Evolutionary conservation across 2,329 filamentous ascomycete species (phyloP), one percentile per base, ranked within the genome.

Genomic region (Elsinoe batatas): DNA sequence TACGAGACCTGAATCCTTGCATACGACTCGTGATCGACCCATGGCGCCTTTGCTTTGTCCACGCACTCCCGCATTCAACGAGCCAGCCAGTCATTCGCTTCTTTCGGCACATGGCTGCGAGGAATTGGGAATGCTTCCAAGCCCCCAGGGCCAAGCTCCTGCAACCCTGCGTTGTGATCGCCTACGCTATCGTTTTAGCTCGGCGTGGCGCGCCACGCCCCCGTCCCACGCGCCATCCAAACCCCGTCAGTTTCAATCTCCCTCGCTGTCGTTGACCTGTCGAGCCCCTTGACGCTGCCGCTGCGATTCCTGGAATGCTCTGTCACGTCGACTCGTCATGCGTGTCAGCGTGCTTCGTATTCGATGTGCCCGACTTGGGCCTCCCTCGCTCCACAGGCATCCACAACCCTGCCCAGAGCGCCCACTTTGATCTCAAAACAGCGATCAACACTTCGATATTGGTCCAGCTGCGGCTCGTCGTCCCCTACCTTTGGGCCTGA

Each of bases 181-280:
- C 47, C 47, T 36, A 51, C 47, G 47, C 47, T 51, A 51, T 51
- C 47, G 47, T 51, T 51, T 51, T 51, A 51, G 47, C 47, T 51
- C 47, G 33, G 32, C 47, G 17, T 51, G 47, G 47, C 47, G 47
- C 47, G 47, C 47, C 47, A 51, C 47, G 47, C 47, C 32, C n/a
- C 18, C 32, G 47, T 51, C 33, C 47, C 44, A 35, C 15, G 26
- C 26, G 33, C 44, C 26, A 20, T 30, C 44, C 10, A 36, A 26
- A 37, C 32, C 18, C 35, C 26, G 33, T 51, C 33, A 26, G 47
- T 51, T 51, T 51, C 47, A 51, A 33, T 36, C 33, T 51, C 32
- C n/a, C 47, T 37, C 35, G 47, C 33, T 26, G 47, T 51, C 47
- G 33, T 38, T 38, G 20, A 17, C 26, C 47, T 37, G 15, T 38